Base-by-base conservation (phyloP, 441 rosid species). In the Aquilaria agallochum region DNA sequence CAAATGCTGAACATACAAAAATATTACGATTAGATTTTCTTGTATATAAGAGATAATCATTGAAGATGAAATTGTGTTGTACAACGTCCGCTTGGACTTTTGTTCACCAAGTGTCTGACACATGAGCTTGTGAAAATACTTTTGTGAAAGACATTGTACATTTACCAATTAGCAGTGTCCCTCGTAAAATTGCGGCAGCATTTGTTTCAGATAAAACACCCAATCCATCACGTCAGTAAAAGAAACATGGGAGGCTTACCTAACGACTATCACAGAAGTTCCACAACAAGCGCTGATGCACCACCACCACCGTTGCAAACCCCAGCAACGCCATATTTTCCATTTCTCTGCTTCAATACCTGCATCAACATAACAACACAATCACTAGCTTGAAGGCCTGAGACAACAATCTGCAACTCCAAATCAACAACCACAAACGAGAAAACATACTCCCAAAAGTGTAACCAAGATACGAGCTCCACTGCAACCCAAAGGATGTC, bases 291-390 rank as follows among this genome's bases (percentile, higher is more conserved):
- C 20, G 97, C 92, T 7, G 99, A 91, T 67, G 99, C 99, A 69
- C 97, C 99, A 50, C 99, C 97, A 54, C 99, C 97, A 11, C 99
- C 99, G 10, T 94, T 94, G 92, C 99, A 94, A 65, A 94, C 87
- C 32, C 88, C 97, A 59, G 83, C 95, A 45, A 94, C 94, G 46
- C 97, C 96, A 12, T 82, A 78, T 73, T 84, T 91, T 46, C 89
- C 92, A 4, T 78, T 80, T 72, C 71, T 87, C 75, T 85, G 84
- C 83, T 63, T 91, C 76, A 94, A 76, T 50, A 91, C 85, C 92
- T 85, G 58, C 55, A 74, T 57, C 20, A 44, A 12, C 58, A 76
- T 13, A 34, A 4, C 59, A 55, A 54, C 56, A 15, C 7, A 53
- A n/a, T 59, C 49, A 9, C 11, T 1, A 56, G 10, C 9, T 40